Evolutionary conservation across 2,329 filamentous ascomycete species (phyloP), one percentile per base, ranked within the genome.

Genomic region (Anisogramma anomala): DNA sequence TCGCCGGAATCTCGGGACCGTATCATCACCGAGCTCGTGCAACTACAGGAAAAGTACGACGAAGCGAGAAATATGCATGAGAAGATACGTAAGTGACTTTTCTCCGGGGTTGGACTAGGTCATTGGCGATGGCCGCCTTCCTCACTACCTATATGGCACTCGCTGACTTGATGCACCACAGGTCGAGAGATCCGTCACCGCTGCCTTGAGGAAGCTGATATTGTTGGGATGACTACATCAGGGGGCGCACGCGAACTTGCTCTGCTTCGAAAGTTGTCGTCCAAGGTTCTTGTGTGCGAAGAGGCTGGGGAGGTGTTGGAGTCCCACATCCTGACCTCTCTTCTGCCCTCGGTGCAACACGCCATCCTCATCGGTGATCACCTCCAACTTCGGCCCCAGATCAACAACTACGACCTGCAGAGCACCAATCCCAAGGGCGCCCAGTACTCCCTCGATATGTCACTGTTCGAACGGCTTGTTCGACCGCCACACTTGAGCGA

Each of bases 251-350:
- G 60, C 15, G 67, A 72, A 13, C 54, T 75, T 0, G 55, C 63
- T 0, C 48, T 72, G 1, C 58, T 82, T 0, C 62, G 66, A 6
- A 62, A 64, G 6, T 45, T 79, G 2, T 52, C 58, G 6, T 59
- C 62, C 23, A 79, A 79, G 45, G 68, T 81, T 0, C 54, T 84
- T 13, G 53, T 84, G 1, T 80, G 74, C 25, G 79, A 84, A 53
- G 79, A 84, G 51, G 79, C 79, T 2, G 79, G 71, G 0, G 79
- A 84, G 47, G 73, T 84, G 0, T 61, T 83, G 23, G 80, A 84
- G 53, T 64, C 73, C 0, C 77, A 83, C 44, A 60, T 73, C 3
- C 53, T 83, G 1, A 73, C 74, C 0, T 67, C 77, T 0, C 54
- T 83, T 3, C 58, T 79, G 0, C 76, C 77, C 0, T 67, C 67